Base-by-base conservation (phyloP, 2,329 filamentous ascomycete genomes). In the Nigrospora osmanthi region DNA sequence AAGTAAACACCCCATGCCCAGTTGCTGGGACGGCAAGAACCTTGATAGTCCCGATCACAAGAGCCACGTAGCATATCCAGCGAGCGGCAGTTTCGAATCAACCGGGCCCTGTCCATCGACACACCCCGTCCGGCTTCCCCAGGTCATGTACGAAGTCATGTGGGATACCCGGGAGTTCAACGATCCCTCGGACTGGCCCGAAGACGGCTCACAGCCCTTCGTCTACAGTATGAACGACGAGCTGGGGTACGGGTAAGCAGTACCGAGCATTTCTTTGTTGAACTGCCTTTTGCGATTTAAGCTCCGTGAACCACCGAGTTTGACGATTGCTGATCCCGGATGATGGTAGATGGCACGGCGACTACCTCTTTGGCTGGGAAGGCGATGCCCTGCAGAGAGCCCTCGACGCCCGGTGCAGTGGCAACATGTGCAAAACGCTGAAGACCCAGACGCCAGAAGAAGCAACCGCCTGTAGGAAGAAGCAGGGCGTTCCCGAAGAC, bases 81-180 rank as follows among this genome's bases (percentile, higher is more conserved):
- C 15, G 13, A 40, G 28, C 15, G 44, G 14, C 34, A 44, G 16
- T 30, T 61, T 60, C 49, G 57, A 59, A 17, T 34, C 17, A 68
- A 57, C 55, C 76, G 80, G 60, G 68, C 77, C 48, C 68, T 76
- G 52, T 81, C 69, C 66, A 60, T 72, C 51, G 16, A 55, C 58
- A 1, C 58, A 61, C 52, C 58, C 58, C 1, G 56, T 60, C 43
- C 51, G 51, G 43, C 48, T 66, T 30, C 65, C 66, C 30, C 65
- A 68, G 54, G 47, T 68, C 45, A 68, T 68, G 65, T 67, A 65
- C 47, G 65, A 69, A 49, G 58, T 67, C 39, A 67, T 69, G 55
- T 67, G 65, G 49, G 64, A 68, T 47, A 68, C 59, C 0, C 54
- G 53, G 35, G 49, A 51, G 38, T 60, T 59, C 48, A 62, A 61